A percentile compares a stretch with the other conserved stretches of the same genome.
phyloP scores from a whole-genome alignment of 495 filamentous ascomycete species.

The Lepraria neglecta region DNA sequence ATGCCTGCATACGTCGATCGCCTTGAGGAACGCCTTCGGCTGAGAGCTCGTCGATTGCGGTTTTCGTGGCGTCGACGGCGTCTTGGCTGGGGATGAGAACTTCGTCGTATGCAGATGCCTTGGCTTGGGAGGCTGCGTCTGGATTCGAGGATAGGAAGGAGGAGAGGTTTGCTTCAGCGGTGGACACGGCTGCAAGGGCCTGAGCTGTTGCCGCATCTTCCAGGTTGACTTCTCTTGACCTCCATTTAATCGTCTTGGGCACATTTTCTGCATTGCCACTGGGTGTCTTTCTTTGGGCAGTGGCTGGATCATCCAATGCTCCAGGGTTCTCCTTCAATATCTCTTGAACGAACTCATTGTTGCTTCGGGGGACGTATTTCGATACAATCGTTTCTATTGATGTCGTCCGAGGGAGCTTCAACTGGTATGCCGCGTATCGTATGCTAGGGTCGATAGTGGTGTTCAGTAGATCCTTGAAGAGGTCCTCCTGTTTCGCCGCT shows the following conservation, averaged over 20 bases:
- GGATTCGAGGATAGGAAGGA: constrained; percentile 38
- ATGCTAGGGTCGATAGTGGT: constrained; percentile 89
- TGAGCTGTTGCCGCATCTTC: constrained; percentile 89
- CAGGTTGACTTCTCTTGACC: constrained; percentile 76
- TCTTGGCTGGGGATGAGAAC: constrained; percentile 89
- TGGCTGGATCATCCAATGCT: constrained; percentile 57
- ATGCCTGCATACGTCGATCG: constrained; percentile 81
- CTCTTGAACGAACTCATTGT: constrained; percentile 54
- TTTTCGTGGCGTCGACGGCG: constrained; percentile 85
- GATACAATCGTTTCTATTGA: constrained; percentile 71
- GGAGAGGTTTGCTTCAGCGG: constrained; percentile 48
- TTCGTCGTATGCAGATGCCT: constrained; percentile 81
- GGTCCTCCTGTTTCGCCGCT: constrained; percentile 50
- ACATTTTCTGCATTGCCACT: constrained; percentile 49
- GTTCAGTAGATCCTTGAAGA: constrained; percentile 77
- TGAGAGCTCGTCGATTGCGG: constrained; percentile 81
- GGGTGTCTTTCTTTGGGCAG: constrained; percentile 48
- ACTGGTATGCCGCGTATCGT: constrained; percentile 87
- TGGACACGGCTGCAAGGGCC: constrained; percentile 54
- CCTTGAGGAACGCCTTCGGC: constrained; percentile 77
- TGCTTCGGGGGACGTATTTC: constrained; percentile 60
- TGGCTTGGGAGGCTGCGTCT: constrained; percentile 45
- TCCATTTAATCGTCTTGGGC: constrained; percentile 79
- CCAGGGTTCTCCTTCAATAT: constrained; percentile 69
- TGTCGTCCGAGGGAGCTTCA: constrained; percentile 74